These are phyloP conservation scores for Botryotinia globosa DNA, from an alignment of 2,329 filamentous ascomycete genomes.

Conservation along the genomic window DNA sequence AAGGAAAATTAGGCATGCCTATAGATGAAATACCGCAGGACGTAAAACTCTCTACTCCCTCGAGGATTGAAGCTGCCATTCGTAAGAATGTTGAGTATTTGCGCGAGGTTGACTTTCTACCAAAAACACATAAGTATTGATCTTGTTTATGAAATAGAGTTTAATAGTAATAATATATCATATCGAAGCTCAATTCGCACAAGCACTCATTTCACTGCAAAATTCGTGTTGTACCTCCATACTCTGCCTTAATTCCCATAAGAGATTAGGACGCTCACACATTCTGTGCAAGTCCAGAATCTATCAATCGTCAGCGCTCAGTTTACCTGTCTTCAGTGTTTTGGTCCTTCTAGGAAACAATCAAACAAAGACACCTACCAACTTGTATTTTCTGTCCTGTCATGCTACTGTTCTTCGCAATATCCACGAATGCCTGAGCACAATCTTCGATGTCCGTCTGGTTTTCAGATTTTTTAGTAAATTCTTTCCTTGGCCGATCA, in stretches of 20 bases:
- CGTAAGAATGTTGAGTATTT: constrained; percentile 17
- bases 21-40: constrained; percentile 7
- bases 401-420: constrained; percentile 48
- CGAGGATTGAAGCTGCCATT: constrained; percentile 15
- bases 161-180: background rate
- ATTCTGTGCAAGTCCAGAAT: constrained; percentile 16
- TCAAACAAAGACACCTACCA: constrained; percentile 27
- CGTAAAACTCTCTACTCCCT: background rate
- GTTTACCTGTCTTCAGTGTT: background rate
- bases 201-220: background rate
- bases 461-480: background rate
- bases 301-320: background rate
- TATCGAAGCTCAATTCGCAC: background rate
- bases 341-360: too few species aligned
- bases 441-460: constrained; percentile 52
- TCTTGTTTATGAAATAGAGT: background rate
- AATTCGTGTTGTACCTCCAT: background rate
- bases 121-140: constrained; percentile 21
- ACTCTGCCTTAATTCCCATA: background rate
- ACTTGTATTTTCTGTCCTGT: constrained; percentile 38
- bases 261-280: background rate
- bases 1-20: constrained; percentile 16
- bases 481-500: background rate
- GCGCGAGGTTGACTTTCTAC: constrained; percentile 9
- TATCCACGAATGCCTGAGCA: constrained; percentile 52